Base-by-base conservation (phyloP, 305 asterid genomes). In the Fraxinus paxiana region DNA sequence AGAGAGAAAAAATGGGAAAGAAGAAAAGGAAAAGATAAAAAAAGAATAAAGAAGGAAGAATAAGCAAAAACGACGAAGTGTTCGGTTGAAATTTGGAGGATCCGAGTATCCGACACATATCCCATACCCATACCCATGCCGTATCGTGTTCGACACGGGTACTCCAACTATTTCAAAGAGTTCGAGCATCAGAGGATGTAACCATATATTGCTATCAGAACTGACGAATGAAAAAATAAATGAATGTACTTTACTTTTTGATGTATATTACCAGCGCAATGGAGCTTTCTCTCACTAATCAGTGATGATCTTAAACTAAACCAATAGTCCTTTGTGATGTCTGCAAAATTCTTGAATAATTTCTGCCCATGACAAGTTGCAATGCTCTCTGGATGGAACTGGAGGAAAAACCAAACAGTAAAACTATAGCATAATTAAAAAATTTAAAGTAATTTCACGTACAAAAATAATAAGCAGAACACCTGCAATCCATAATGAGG, bases 401-500 rank as follows among this genome's bases (percentile, higher is more conserved):
- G 92, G 81, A 81, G 56, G 41, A 37, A 77, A 82, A 86, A 80
- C 31, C 30, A 82, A 86, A 80, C 31, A 81, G 69, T 59, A 37
- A 1, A 59, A 72, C 80, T 37, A 75, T 70, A 79, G 54, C 9
- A 79, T 43, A 75, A 48, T 30, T 28, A 33, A 73, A 10, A 77
- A 30, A 5, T 7, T 8, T 15, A 71, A 82, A 75, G 26, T 22
- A 74, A 75, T 59, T 75, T 10, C 72, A 77, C 12, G n/a, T 41
- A 82, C 30, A 54, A 26, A 63, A 12, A 31, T 30, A 81, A 79
- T 77, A 33, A 81, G 69, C 67, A 82, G 59, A 1, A 77, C 77
- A 96, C 99, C 98, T 96, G 99, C 89, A 96, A 82, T 22, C 98
- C 98, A 82, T 91, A 96, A 85, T 96, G 99, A 86, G 99, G 99